Base-by-base conservation (phyloP, 805 yeast genomes). In the Wickerhamiella bombiphila region DNA sequence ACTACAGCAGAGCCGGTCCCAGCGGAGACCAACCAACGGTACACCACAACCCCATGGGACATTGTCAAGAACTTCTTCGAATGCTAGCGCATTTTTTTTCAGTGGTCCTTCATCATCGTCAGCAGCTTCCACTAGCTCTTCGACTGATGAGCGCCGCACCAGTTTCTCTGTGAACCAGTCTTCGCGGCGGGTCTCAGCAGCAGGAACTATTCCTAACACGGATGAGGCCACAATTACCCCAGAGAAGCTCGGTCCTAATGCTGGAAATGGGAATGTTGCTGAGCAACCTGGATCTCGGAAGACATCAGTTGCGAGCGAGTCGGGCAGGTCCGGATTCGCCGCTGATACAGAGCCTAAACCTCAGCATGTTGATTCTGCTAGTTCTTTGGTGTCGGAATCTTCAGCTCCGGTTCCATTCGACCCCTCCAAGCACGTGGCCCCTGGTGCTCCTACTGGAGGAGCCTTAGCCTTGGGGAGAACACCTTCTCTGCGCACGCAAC, bases 1-100 rank as follows among this genome's bases (percentile, higher is more conserved):
- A 0, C 80, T 86, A 50, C 95, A 85, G 56, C 83, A 81, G 45
- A 74, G 78, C 51, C 69, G 95, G 47, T 75, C 73, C 41, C 60
- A 62, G 7, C 20, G 33, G 36, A 48, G 64, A 29, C 52, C 54
- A 17, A 43, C 52, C 22, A 7, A 13, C 22, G 19, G 26, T 13
- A 24, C 26, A 9, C 26, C 26, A 9, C 36, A 5, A 22, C 29
- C 37, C 6, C 34, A 24, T 13, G n/a, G n/a, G n/a, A n/a, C n/a
- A n/a, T 24, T 24, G 13, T 24, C 26, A 24, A 9, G 26, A 9
- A 24, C 26, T 13, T 9, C 26, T 24, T 24, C 26, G 9, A 9
- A 9, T 13, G 13, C 26, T 24, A 24, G 13, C 26, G 11, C 9
- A 13, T 24, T 24, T 13, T 9, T 9, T 9, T 13, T 13, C 9